These are phyloP conservation scores for Vitis hybrid DNA, from an alignment of 177 flowering plant genomes.

Conservation along the genomic window DNA sequence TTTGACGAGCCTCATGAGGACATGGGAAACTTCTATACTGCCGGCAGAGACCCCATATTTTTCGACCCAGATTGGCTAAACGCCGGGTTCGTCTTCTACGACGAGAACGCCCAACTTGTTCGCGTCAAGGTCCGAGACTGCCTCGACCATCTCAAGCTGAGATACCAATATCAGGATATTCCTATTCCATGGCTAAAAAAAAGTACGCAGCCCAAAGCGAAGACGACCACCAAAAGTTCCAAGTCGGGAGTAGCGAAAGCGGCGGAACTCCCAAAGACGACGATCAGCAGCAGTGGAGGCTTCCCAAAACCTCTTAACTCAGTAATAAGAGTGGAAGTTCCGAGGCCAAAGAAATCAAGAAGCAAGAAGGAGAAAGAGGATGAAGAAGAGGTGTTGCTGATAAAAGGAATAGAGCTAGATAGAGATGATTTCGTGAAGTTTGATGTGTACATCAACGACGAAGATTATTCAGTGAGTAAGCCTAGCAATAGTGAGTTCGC, in stretches of 20 bases:
- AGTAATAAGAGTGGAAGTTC: conserved; percentile 20
- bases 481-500: conserved; percentile 47
- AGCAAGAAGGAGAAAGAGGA: conserved; percentile 50
- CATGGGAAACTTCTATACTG: conserved; percentile 70
- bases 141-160: conserved; percentile 29
- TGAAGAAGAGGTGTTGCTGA: conserved; percentile 45
- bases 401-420: conserved; percentile 41
- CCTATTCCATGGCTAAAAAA: conserved; percentile 39
- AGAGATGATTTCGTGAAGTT: conserved; percentile 43
- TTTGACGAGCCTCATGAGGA: conserved; percentile 46
- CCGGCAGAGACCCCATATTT: conserved; percentile 67
- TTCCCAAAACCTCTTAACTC: conserved; percentile 27
- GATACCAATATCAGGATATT: conserved; percentile 46
- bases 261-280: conserved; percentile 6
- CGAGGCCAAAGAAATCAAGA: conserved; percentile 43
- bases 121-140: conserved; percentile 50
- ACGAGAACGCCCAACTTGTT: conserved; percentile 58
- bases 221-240: conserved; percentile 2
- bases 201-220: conserved; percentile 24
- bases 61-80: conserved; percentile 57
- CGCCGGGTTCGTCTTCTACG: conserved; percentile 50
- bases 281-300: not conserved
- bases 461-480: conserved; percentile 28
- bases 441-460: conserved; percentile 62
- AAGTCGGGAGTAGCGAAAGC: conserved; percentile 16